Conservation (phyloP, 495 filamentous ascomycete genomes). For the Lasiosphaeris hirsuta region DNA sequence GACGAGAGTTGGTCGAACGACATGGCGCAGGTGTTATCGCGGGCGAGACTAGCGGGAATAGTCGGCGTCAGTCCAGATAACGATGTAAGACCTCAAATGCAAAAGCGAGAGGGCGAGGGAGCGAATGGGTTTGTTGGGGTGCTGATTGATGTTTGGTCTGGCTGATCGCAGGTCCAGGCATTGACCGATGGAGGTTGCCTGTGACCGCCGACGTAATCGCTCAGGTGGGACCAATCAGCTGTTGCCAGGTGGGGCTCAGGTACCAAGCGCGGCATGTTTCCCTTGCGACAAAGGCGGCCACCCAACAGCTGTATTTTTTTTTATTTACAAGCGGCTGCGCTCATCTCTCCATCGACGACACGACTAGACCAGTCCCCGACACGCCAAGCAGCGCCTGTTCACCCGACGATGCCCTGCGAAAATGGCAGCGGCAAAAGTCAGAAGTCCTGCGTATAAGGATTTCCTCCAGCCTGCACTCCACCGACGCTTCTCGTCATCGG, state of each 20-base stretch:
- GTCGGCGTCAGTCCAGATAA: no score
- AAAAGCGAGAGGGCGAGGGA: no score
- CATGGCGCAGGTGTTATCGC: constrained; percentile 48
- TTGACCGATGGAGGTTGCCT: constrained; percentile 1
- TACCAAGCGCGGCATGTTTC: not conserved
- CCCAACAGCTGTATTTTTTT: not conserved
- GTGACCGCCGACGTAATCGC: not conserved
- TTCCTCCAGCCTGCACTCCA: constrained; percentile 88
- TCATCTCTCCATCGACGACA: constrained; percentile 7
- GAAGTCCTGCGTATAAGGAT: constrained; percentile 66
- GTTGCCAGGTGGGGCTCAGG: not conserved
- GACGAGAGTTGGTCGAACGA: constrained; percentile 84
- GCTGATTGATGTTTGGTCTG: no score
- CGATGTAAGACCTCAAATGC: no score
- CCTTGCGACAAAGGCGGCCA: not conserved
- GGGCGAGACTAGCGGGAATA: not conserved
- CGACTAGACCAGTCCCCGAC: not conserved
- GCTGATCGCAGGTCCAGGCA: no score
- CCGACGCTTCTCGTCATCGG: constrained; percentile 75
- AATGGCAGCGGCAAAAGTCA: constrained; percentile 42
- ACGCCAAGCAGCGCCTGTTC: not conserved
- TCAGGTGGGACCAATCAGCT: constrained; percentile 10
- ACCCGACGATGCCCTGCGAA: constrained; percentile 34
- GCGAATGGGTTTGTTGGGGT: no score
- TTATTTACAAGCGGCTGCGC: constrained; percentile 11